These are phyloP conservation scores for Exophiala oligosperma DNA, from an alignment of 2,329 filamentous ascomycete genomes.

Conservation along the genomic window DNA sequence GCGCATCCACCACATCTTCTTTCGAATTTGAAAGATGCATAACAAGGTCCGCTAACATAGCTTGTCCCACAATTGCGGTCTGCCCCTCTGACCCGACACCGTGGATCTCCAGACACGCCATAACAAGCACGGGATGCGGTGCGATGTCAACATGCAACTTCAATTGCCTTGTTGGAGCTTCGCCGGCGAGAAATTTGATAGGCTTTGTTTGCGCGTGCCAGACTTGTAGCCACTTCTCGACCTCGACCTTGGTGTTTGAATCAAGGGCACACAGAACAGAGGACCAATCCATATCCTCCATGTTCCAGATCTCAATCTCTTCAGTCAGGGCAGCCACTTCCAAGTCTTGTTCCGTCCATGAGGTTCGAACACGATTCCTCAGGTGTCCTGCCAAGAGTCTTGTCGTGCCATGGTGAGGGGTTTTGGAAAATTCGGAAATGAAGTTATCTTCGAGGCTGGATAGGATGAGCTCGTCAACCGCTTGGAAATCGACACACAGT, in stretches of 20 bases:
- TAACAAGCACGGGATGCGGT: conserved; percentile 78
- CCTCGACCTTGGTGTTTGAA: conserved; percentile 40
- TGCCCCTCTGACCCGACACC: not conserved
- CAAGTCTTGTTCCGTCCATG: conserved; percentile 50
- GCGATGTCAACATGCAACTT: conserved; percentile 89
- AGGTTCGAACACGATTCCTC: conserved; percentile 45
- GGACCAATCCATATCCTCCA: conserved; percentile 56
- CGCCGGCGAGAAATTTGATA: conserved; percentile 11
- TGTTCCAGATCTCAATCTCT: conserved; percentile 53
- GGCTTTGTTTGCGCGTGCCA: conserved; percentile 54
- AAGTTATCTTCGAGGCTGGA: conserved; percentile 50
- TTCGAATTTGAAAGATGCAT: conserved; percentile 40
- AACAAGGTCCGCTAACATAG: conserved; percentile 46
- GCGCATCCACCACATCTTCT: conserved; percentile 63
- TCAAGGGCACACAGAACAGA: conserved; percentile 54
- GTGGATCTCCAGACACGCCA: conserved; percentile 60
- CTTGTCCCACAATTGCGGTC: conserved; percentile 43
- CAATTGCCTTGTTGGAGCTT: conserved; percentile 57
- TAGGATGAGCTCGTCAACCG: conserved; percentile 71
- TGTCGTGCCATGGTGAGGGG: conserved; percentile 47
- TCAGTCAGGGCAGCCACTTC: conserved; percentile 56
- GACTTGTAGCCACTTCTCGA: conserved; percentile 52
- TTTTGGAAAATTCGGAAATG: conserved; percentile 45
- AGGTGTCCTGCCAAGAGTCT: conserved; percentile 55
- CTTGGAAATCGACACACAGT: conserved; percentile 72